phyloP scores from a whole-genome alignment of 768 basidiomycete genomes.

The Amanita exitialis region DNA sequence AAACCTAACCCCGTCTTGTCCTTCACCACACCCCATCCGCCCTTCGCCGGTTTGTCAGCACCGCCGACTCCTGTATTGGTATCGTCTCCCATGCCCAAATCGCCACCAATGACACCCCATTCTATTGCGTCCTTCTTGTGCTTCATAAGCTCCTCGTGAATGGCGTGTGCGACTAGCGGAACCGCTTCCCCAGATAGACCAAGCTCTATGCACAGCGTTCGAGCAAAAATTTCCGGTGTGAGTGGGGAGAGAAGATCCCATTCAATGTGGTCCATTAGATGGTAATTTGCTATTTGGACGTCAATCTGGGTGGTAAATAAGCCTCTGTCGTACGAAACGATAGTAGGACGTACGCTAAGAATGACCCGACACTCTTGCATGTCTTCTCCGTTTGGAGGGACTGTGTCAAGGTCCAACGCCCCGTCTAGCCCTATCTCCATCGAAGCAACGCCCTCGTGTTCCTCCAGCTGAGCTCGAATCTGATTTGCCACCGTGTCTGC shows the following conservation, averaged over 20 bases:
- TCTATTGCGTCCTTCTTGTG: conserved; percentile 95
- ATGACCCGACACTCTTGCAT: conserved; percentile 75
- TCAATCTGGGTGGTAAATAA: conserved; percentile 56
- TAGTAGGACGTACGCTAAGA: conserved; percentile 48
- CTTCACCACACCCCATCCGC: conserved; percentile 52
- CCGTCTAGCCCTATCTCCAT: conserved; percentile 65
- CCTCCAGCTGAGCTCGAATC: conserved; percentile 87
- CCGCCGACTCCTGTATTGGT: conserved; percentile 4
- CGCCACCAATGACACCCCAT: conserved; percentile 77
- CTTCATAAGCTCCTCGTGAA: conserved; percentile 92
- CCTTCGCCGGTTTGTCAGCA: conserved; percentile 19
- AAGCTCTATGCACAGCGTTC: conserved; percentile 73
- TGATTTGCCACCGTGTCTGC: conserved; percentile 74
- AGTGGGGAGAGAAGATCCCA: conserved; percentile 95
- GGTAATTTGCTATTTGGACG: conserved; percentile 88
- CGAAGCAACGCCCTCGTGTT: conserved; percentile 72
- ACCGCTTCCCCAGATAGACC: conserved; percentile 82
- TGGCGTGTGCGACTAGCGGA: conserved; percentile 84
- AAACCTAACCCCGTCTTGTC: conserved; percentile 78
- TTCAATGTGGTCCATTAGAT: conserved; percentile 92
- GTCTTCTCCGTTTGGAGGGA: conserved; percentile 38
- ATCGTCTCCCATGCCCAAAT: conserved; percentile 19
- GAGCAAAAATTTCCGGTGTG: conserved; percentile 80
- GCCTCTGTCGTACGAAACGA: not conserved
- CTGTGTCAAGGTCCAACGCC: conserved; percentile 34